Base-by-base conservation (phyloP, 2,329 filamentous ascomycete genomes). In the Epichloe glyceriae region DNA sequence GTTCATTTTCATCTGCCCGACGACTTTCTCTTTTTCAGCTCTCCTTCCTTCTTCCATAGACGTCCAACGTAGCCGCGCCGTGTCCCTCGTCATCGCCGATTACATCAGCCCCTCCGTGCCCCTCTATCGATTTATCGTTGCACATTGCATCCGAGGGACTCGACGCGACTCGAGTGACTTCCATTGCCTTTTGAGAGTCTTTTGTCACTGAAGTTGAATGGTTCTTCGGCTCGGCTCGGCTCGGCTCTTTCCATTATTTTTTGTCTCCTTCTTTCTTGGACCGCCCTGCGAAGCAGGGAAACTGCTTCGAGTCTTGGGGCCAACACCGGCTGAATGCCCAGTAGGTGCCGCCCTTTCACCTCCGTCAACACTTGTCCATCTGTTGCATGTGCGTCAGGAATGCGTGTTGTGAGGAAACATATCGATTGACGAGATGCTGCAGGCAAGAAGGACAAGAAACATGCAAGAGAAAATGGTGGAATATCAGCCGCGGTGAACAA, bases 401-500 rank as follows among this genome's bases (percentile, higher is more conserved):
- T 10, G 33, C 45, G 17, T 20, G 22, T 20, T 15, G 35, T 22
- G 8, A 2, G 7, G 2, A 12, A 14, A 40, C 8, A 14, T 17
- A 14, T 14, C 17, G 20, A 39, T 40, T 50, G 43, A 46, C 45
- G 14, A 15, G 14, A 35, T 10, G 8, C 14, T 34, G 35, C 17
- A 53, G 52, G 46, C 53, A 75, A 75, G 69, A 77, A 75, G 64
- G 67, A 73, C 60, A 73, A 68, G 64, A 78, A 75, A 67, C 67
- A 76, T 74, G 73, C 70, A 62, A 76, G 70, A 72, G 73, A 76
- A 60, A 67, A 65, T 60, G 71, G 73, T 59, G 71, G 73, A 58
- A 74, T 77, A 59, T 69, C 72, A 57, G 73, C 74, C 46, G 73
- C 73, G 65, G 70, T 76, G 67, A 75, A 71, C 55, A 75, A 72